phyloP scores from a whole-genome alignment of 306 rosid genomes.

The Hippophae gyantsensis region DNA sequence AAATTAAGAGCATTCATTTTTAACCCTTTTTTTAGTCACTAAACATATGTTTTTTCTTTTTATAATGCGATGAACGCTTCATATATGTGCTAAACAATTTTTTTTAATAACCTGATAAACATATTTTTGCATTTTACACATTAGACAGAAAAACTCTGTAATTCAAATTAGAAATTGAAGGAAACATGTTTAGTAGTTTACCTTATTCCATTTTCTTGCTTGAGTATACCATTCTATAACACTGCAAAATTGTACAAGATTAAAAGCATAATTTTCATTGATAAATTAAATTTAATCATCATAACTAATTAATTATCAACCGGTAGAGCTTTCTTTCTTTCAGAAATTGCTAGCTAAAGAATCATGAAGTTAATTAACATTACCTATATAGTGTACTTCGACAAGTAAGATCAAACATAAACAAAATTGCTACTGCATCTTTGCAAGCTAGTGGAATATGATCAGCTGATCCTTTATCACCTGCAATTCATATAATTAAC shows the following conservation, averaged over 20 bases:
- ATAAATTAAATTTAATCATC: not conserved
- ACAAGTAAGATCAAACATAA: slow-evolving; percentile 93
- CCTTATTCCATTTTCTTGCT: slow-evolving; percentile 98
- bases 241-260: slow-evolving; percentile 33
- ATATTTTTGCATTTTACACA: no score
- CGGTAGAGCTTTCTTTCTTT: not conserved
- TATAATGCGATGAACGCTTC: no score
- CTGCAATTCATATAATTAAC: slow-evolving; percentile 26
- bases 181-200: slow-evolving; percentile 18
- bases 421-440: slow-evolving; percentile 89
- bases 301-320: not conserved
- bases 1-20: no score
- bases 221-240: slow-evolving; percentile 73
- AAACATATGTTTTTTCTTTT: no score
- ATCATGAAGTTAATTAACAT: not conserved
- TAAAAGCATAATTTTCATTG: not conserved
- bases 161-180: not conserved
- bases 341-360: not conserved
- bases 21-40: no score
- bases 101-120: no score
- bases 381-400: slow-evolving; percentile 76
- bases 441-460: slow-evolving; percentile 91
- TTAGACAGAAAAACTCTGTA: no score
- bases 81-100: no score
- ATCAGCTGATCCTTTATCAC: slow-evolving; percentile 48